These are phyloP conservation scores for Andalucia godoyi DNA, from an alignment of 78 protist species.

Conservation along the genomic window DNA sequence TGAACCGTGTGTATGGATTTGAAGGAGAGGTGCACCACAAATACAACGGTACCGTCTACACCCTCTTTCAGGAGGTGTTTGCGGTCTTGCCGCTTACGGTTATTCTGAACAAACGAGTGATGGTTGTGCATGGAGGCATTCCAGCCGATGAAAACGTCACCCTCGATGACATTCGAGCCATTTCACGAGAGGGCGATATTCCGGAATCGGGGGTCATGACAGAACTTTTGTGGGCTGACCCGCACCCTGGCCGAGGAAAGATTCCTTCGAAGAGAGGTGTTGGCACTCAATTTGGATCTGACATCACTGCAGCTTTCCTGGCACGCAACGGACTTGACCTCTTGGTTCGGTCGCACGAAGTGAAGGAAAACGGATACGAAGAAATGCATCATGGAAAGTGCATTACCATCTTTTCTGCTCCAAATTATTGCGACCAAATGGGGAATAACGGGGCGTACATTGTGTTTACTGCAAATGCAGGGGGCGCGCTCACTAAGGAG, in stretches of 20 bases:
- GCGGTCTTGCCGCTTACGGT: constrained; percentile 61
- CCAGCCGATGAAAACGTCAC: constrained; percentile 64
- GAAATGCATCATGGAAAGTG: constrained; percentile 60
- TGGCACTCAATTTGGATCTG: constrained; percentile 85
- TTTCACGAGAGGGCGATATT: constrained; percentile 50
- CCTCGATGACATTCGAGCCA: constrained; percentile 58
- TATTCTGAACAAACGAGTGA: constrained; percentile 28
- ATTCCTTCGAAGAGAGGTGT: constrained; percentile 78
- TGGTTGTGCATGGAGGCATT: constrained; percentile 85
- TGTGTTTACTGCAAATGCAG: constrained; percentile 9
- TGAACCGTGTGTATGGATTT: constrained; percentile 88
- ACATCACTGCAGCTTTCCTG: constrained; percentile 66
- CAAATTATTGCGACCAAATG: constrained; percentile 79
- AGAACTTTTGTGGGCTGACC: constrained; percentile 88
- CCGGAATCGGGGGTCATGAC: constrained; percentile 77
- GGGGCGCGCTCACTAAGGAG: no score
- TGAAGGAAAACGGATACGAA: constrained; percentile 74
- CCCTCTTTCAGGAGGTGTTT: constrained; percentile 65
- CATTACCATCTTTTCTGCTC: constrained; percentile 89
- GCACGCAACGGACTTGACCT: constrained; percentile 54
- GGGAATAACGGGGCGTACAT: constrained; percentile 90
- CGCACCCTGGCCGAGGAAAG: constrained; percentile 58
- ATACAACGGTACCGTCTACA: constrained; percentile 23
- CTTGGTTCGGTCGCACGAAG: constrained; percentile 85
- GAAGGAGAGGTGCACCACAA: constrained; percentile 78